Evolutionary conservation across 495 filamentous ascomycete species (phyloP), one percentile per base, ranked within the genome.

Genomic region (Penicillium mononematosum): DNA sequence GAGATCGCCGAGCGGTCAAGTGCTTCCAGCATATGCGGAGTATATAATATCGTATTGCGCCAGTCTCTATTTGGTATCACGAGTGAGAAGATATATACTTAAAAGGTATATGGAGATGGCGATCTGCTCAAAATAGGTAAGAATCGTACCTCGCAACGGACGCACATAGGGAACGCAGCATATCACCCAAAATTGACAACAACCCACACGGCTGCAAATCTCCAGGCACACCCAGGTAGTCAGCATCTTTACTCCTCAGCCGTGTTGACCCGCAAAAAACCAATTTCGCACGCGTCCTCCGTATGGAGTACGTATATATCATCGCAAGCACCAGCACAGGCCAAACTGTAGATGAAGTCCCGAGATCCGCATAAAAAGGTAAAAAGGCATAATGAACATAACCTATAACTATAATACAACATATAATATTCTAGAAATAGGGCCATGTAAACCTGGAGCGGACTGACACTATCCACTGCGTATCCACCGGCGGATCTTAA

Each of bases 401-500:
- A 9, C 7, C 14, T 38, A n/a, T n/a, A 10, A 20, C 36, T 51
- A 50, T 24, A 24, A 24, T n/a, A n/a, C n/a, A n/a, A n/a, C n/a
- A 42, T 45, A 24, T n/a, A n/a, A 56, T 55, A 50, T 59, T 58
- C 53, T 60, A 32, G 47, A 53, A 46, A 51, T 17, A n/a, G 42
- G 44, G 49, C 58, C 47, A 53, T 43, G 34, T 24, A 50, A 50
- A 49, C 41, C 39, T 56, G 34, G 49, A 58, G 56, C 58, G 58
- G 52, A 64, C 58, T 60, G 58, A 58, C 39, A 36, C 61, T 57
- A n/a, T 64, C 61, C 61, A 67, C 64, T 24, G 1, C 5, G 16
- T 31, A 53, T 39, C 64, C 64, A 61, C 61, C 41, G n/a, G 56
- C 53, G 61, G 64, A 67, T 67, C 64, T 61, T 56, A 64, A 59